A percentile compares a stretch with the other conserved stretches of the same genome.
Conservation (phyloP, 257 asterid genomes). For the Ligustrum vulgare region DNA sequence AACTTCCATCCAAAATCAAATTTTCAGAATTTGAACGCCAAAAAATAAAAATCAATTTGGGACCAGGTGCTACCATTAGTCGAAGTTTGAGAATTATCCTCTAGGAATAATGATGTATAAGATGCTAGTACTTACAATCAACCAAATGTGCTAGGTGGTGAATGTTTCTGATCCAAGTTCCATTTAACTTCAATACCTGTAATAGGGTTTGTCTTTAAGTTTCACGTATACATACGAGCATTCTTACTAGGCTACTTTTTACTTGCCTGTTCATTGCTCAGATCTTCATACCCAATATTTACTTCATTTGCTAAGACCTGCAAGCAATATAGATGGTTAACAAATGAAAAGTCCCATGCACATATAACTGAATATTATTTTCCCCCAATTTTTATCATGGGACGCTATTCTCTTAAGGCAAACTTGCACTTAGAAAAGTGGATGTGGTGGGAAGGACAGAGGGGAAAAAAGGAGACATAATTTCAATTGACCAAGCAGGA, state of each 20-base stretch:
- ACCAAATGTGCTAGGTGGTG: slow-evolving; percentile 91
- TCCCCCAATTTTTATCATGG: neutral
- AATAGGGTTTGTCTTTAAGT: slow-evolving; percentile 19
- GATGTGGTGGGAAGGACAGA: neutral
- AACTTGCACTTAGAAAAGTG: neutral
- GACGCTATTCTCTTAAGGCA: neutral
- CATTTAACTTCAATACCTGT: slow-evolving; percentile 90
- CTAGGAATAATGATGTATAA: neutral
- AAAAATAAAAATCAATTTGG: neutral
- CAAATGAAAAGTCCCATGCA: neutral
- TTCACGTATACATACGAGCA: neutral
- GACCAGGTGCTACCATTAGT: neutral
- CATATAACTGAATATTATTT: neutral
- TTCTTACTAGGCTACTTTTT: slow-evolving; percentile 10
- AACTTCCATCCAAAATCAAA: neutral
- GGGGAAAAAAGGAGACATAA: neutral
- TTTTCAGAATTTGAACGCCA: neutral
- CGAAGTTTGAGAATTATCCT: neutral
- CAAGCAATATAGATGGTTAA: slow-evolving; percentile 12
- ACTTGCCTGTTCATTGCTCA: slow-evolving; percentile 92
- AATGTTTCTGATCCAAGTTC: slow-evolving; percentile 73
- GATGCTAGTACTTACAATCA: slow-evolving; percentile 60
- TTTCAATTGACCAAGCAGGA: neutral
- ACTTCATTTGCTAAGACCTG: slow-evolving; percentile 96
- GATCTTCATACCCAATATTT: slow-evolving; percentile 91